phyloP scores from a whole-genome alignment of 176 grass and related monocot genomes.

The Bolboschoenus planiculmis region DNA sequence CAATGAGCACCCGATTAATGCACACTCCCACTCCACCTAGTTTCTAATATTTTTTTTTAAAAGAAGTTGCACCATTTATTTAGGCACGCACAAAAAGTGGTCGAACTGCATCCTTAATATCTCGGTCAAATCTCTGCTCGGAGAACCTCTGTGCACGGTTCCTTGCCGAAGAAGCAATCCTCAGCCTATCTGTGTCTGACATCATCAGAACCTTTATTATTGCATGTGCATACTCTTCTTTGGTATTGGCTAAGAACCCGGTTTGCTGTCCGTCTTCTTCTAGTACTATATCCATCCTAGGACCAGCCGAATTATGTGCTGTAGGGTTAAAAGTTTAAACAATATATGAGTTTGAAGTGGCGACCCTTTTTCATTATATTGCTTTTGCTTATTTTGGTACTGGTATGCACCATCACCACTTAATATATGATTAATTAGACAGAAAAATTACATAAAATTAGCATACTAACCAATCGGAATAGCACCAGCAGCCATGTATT shows the following conservation, averaged over 20 bases:
- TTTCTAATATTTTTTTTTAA: background rate
- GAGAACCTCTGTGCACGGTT: constrained; percentile 85
- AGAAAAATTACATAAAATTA: background rate
- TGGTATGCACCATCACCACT: background rate
- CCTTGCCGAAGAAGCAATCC: constrained; percentile 51
- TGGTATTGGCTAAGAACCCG: constrained; percentile 57
- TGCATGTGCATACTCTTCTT: constrained; percentile 66
- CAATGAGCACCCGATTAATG: background rate
- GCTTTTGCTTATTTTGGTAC: background rate
- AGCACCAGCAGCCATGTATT: constrained; percentile 94
- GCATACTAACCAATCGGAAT: constrained; percentile 72
- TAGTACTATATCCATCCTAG: constrained; percentile 88
- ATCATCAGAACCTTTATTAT: constrained; percentile 62
- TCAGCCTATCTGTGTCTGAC: constrained; percentile 54
- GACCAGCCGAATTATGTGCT: constrained; percentile 90
- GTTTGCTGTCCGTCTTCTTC: constrained; percentile 63
- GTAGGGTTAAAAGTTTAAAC: background rate
- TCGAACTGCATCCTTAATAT: constrained; percentile 48
- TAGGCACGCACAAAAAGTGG: constrained; percentile 31
- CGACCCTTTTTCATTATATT: background rate
- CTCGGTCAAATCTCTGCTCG: constrained; percentile 55
- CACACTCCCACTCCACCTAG: background rate
- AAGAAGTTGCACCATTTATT: background rate
- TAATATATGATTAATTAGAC: background rate
- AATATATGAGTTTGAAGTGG: background rate